Conservation (phyloP, 2,329 filamentous ascomycete species). For the Colletotrichum brevisporum region DNA sequence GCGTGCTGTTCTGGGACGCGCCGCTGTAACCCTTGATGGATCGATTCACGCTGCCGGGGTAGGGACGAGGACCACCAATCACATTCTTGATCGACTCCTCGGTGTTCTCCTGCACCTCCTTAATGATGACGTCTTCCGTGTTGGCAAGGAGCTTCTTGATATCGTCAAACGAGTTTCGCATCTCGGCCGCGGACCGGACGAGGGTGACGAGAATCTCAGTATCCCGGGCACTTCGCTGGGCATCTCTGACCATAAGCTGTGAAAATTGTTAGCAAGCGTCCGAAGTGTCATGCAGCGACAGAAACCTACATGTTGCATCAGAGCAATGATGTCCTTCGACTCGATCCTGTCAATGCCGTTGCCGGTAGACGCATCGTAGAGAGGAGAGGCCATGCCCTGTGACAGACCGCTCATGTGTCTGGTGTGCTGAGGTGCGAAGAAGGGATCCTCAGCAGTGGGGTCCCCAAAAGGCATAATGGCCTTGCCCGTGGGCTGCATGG, state of each 20-base stretch:
- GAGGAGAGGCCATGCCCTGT: constrained; percentile 88
- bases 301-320: constrained; percentile 90
- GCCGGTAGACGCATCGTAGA: constrained; percentile 92
- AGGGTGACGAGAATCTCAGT: constrained; percentile 96
- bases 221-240: constrained; percentile 94
- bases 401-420: constrained; percentile 90
- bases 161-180: constrained; percentile 96
- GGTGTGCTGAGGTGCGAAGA: constrained; percentile 70
- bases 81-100: constrained; percentile 87
- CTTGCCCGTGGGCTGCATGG: constrained; percentile 68
- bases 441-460: constrained; percentile 74
- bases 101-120: constrained; percentile 88
- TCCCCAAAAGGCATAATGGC: constrained; percentile 56
- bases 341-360: constrained; percentile 92
- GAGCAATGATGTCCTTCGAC: constrained; percentile 94
- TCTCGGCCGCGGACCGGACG: constrained; percentile 93
- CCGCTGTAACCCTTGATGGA: constrained; percentile 64
- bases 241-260: constrained; percentile 92
- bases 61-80: constrained; percentile 88
- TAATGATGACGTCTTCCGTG: constrained; percentile 90
- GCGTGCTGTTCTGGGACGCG: constrained; percentile 67
- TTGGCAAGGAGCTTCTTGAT: constrained; percentile 93
- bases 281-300: neutral
- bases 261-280: constrained; percentile 44
- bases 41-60: constrained; percentile 76